Evolutionary conservation across 805 yeast species (phyloP), one percentile per base, ranked within the genome.

Genomic region (Metschnikowia amazonensis): DNA sequence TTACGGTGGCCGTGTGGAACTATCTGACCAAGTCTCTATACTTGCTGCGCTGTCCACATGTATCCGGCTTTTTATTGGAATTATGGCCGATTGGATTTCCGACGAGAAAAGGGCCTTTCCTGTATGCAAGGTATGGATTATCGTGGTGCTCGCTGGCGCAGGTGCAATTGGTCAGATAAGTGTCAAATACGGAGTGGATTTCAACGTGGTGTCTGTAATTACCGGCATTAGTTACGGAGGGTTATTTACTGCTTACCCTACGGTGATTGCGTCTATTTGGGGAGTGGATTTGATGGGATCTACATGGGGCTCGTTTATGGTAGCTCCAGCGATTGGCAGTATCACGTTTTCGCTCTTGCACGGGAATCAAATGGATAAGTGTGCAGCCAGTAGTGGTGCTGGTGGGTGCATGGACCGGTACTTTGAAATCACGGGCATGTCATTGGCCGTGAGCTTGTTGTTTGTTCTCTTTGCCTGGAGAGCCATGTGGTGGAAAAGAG

Each of bases 261-360:
- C 96, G 0, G 74, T 89, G 11, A 80, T 89, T 13, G 84, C 95
- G 1, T 72, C 83, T 3, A 79, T 86, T 2, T 94, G 96, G 89
- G 97, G 97, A 0, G 76, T 86, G 18, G 89, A 86, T 35, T 76
- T 86, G 28, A 80, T 92, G 64, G 98, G 97, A 0, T 86, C 96
- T 2, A 86, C 92, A 1, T 92, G 96, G 88, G 97, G 97, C 2
- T 70, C 85, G 21, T 86, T 89, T 61, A 84, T 89, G 77, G 74
- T 86, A 29, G 94, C 95, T 0, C 96, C 97, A 2, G 96, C 97
- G 0, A 51, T 87, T 2, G 96, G 96, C 1, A 73, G 92, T 1
- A 70, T 85, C 4, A 49, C 78, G 2, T 86, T 77, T 56, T 90
- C 95, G 5, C 57, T 86, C 42, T 52, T 82, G 10, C 89, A 84